These are phyloP conservation scores for Populus tremula DNA, from an alignment of 345 rosid genomes.

Conservation along the genomic window DNA sequence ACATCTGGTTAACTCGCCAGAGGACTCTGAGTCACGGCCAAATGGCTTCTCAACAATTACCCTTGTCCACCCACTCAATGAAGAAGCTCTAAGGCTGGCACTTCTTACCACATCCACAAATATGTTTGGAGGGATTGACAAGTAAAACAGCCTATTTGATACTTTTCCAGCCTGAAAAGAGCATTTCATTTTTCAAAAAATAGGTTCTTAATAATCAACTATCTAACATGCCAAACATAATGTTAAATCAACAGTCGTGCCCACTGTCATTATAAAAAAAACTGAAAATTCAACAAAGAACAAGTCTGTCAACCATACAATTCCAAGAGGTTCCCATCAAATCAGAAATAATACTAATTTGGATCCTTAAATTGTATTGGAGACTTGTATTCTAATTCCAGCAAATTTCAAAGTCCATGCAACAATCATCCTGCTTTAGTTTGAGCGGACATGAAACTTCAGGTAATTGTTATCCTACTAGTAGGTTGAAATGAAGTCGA, in stretches of 20 bases:
- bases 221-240: neutral
- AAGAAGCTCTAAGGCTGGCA: conserved; percentile 73
- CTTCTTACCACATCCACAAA: conserved; percentile 80
- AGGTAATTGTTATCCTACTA: too few relatives aligned
- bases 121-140: conserved; percentile 83
- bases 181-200: neutral
- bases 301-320: too few relatives aligned
- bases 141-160: conserved; percentile 75
- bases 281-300: too few relatives aligned
- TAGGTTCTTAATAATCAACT: neutral
- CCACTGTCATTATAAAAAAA: neutral
- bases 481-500: neutral
- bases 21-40: conserved; percentile 81
- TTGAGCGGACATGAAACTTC: too few relatives aligned
- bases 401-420: too few relatives aligned
- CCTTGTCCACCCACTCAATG: conserved; percentile 77
- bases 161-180: conserved; percentile 56
- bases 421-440: too few relatives aligned
- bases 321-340: too few relatives aligned
- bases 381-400: too few relatives aligned
- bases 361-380: too few relatives aligned
- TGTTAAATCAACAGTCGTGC: neutral
- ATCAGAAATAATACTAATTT: too few relatives aligned
- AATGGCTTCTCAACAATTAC: conserved; percentile 93
- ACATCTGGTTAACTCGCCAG: conserved; percentile 71